Conservation (phyloP, 306 rosid species). For the Dryas octopetala region DNA sequence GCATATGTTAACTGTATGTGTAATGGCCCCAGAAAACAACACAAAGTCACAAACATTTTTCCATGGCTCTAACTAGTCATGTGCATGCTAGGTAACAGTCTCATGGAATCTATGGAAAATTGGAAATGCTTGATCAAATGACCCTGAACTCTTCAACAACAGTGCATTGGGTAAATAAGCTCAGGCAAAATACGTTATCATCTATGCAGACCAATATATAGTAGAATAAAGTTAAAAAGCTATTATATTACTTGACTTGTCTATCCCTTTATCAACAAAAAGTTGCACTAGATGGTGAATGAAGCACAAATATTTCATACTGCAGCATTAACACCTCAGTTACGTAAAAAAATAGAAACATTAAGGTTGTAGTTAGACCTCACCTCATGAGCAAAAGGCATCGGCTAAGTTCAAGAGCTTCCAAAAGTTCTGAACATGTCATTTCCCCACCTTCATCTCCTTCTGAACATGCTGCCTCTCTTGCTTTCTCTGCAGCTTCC, state of each 20-base stretch:
- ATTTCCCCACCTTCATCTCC: conserved; percentile 79
- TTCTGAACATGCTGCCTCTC: conserved; percentile 61
- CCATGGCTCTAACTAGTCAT: background rate
- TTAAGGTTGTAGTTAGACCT: conserved; percentile 44
- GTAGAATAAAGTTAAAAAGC: background rate
- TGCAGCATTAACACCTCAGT: conserved; percentile 14
- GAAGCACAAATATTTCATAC: conserved; percentile 25
- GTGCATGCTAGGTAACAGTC: background rate
- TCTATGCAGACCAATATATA: background rate
- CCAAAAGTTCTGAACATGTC: conserved; percentile 90
- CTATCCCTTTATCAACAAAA: background rate
- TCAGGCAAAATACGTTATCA: background rate
- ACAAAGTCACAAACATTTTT: background rate
- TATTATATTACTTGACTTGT: background rate
- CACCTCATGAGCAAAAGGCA: conserved; percentile 93
- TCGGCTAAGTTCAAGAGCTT: conserved; percentile 95
- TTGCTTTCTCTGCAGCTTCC: conserved; percentile 90
- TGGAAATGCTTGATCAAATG: background rate
- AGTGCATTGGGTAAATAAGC: background rate
- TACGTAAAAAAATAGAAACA: conserved; percentile 10
- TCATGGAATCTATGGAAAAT: background rate
- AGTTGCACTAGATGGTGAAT: background rate
- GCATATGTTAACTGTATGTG: background rate
- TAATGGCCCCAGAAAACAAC: background rate
- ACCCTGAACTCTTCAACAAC: background rate